Evolutionary conservation across 805 yeast species (phyloP).

Genomic region (Candida corydali): DNA sequence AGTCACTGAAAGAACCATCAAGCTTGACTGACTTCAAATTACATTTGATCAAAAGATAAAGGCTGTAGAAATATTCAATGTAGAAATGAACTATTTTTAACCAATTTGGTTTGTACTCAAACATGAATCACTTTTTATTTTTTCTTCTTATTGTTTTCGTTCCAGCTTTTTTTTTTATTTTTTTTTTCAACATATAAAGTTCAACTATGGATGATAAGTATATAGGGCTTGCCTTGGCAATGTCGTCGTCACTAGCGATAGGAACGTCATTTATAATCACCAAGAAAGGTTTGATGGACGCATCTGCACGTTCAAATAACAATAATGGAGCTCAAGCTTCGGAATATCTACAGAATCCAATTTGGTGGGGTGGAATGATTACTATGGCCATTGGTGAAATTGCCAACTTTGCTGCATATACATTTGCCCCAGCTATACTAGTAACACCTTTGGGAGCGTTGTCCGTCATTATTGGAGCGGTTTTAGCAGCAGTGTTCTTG

Average conservation of each 20-base stretch:
- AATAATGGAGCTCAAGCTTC: conserved; percentile 60
- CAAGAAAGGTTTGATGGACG: conserved; percentile 76
- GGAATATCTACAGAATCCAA: conserved; percentile 75
- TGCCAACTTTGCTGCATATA: conserved; percentile 91
- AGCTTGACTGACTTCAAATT: background rate
- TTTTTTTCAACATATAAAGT: background rate
- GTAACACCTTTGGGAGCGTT: conserved; percentile 92
- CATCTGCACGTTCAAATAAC: conserved; percentile 57
- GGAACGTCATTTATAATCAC: conserved; percentile 89
- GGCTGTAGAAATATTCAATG: conserved; percentile 1
- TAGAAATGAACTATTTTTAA: conserved; percentile 2
- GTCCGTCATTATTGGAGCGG: conserved; percentile 88
- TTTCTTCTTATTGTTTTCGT: background rate
- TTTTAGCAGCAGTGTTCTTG: conserved; percentile 77
- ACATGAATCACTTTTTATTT: no score
- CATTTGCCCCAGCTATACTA: conserved; percentile 90
- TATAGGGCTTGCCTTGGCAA: conserved; percentile 83
- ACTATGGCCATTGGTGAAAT: conserved; percentile 90
- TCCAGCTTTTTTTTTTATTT: background rate
- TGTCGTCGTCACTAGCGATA: conserved; percentile 82
- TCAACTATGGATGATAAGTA: conserved; percentile 68
- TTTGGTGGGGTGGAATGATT: conserved; percentile 92
- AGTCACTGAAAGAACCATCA: conserved; percentile 5
- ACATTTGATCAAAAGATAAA: background rate
- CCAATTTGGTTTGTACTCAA: background rate